Percentiles rank a stretch among this genome's conserved stretches.
Conservation (phyloP, 2,329 filamentous ascomycete genomes). For the Rugonectria rugulosa region DNA sequence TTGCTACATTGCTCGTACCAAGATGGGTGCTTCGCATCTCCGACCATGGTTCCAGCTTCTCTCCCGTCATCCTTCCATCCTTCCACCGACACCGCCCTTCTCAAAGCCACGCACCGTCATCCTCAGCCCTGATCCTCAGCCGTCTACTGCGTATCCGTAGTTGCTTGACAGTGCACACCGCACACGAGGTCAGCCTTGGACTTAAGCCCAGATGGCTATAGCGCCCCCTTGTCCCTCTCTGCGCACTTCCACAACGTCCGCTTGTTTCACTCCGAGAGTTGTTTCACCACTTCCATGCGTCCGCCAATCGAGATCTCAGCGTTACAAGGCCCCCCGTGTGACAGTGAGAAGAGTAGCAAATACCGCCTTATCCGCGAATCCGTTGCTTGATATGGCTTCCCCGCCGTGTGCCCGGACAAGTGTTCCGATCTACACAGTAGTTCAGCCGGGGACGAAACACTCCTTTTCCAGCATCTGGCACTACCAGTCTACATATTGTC, state of each 20-base stretch:
- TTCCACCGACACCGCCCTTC: background rate
- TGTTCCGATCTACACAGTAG: slow-evolving; percentile 1
- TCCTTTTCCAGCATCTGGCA: background rate
- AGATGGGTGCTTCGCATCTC: too few relatives aligned
- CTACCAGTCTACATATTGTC: too few relatives aligned
- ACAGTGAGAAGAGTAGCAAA: background rate
- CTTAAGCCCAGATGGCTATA: slow-evolving; percentile 22
- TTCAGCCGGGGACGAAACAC: background rate
- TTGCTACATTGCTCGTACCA: too few relatives aligned
- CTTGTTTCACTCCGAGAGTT: slow-evolving; percentile 30
- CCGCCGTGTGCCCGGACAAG: background rate
- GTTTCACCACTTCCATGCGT: slow-evolving; percentile 13
- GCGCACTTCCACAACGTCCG: slow-evolving; percentile 27
- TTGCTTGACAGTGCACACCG: too few relatives aligned
- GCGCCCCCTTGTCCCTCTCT: slow-evolving; percentile 13
- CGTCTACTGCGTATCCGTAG: too few relatives aligned
- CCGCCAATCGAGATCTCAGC: slow-evolving; percentile 4
- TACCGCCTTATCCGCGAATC: background rate
- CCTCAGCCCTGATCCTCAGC: slow-evolving; percentile 16
- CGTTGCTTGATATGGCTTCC: background rate
- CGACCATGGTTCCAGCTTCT: background rate
- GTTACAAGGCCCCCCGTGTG: background rate
- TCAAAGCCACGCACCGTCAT: slow-evolving; percentile 2
- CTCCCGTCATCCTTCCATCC: slow-evolving; percentile 1
- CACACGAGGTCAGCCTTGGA: slow-evolving; percentile 6